phyloP scores from a whole-genome alignment of 345 rosid genomes.

The Psidium friedrichsthalianum region DNA sequence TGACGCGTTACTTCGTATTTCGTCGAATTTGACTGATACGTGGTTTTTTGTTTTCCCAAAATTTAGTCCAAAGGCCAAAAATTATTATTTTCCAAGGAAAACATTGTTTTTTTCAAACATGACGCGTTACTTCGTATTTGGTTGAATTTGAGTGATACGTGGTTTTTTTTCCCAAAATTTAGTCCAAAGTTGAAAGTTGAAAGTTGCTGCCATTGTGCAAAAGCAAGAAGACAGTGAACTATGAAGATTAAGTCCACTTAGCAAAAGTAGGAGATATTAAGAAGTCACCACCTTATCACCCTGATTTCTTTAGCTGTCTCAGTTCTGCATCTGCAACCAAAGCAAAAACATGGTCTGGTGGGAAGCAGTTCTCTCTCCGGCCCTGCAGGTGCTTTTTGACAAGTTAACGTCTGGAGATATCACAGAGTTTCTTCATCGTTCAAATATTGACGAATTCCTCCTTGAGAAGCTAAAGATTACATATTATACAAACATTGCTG shows the following conservation, averaged over 20 bases:
- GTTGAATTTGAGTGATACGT: constrained; percentile 23
- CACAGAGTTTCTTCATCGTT: background rate
- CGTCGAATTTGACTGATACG: no score
- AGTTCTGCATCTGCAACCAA: background rate
- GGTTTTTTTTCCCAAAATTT: no score
- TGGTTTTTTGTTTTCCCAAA: no score
- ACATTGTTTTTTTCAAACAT: no score
- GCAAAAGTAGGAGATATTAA: background rate
- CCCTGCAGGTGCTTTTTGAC: constrained; percentile 5
- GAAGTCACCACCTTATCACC: background rate
- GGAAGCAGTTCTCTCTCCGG: constrained; percentile 2
- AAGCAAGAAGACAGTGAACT: background rate
- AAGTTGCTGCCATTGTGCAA: background rate
- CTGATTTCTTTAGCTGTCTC: background rate
- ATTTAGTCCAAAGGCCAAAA: no score
- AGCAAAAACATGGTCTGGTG: background rate
- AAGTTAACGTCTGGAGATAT: constrained; percentile 3
- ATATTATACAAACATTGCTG: background rate
- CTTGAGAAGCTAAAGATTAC: constrained; percentile 5
- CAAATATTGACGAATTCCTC: background rate
- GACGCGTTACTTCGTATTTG: no score
- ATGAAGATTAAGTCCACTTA: background rate
- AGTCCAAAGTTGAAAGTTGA: no score
- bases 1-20: no score
- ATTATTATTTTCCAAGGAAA: no score